phyloP scores from a whole-genome alignment of 345 rosid species.

The Citrus sp. region DNA sequence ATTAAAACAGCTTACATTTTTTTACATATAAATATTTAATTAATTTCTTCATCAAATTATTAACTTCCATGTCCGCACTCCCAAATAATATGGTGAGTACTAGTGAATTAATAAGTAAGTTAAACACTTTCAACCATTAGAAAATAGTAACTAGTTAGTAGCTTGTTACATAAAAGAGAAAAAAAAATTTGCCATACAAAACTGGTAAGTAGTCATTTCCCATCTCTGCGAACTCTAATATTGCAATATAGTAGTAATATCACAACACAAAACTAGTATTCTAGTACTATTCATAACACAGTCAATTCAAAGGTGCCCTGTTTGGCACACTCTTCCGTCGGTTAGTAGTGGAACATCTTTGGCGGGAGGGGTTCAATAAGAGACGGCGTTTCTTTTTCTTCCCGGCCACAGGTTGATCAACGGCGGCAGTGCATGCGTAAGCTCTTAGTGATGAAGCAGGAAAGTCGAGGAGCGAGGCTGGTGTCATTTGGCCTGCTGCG shows the following conservation, averaged over 20 bases:
- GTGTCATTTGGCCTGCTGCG: conserved; percentile 4
- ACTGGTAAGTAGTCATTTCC: background rate
- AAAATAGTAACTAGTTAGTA: too few species aligned
- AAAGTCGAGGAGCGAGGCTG: conserved; percentile 14
- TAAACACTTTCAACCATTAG: too few species aligned
- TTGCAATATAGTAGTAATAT: too few species aligned
- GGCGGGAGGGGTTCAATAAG: background rate
- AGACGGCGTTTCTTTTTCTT: conserved; percentile 31
- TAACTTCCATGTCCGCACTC: background rate
- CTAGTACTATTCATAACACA: background rate
- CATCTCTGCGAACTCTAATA: background rate
- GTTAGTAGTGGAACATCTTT: conserved; percentile 19
- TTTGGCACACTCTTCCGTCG: conserved; percentile 58
- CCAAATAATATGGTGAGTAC: background rate
- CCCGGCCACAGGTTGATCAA: background rate
- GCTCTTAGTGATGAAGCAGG: background rate
- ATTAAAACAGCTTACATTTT: too few species aligned
- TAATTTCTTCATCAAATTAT: too few species aligned
- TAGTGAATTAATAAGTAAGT: background rate
- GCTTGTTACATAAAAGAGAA: too few species aligned
- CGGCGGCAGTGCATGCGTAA: conserved; percentile 25
- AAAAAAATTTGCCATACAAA: background rate
- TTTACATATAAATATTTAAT: fast-evolving
- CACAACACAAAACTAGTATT: background rate
- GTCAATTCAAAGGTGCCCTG: conserved; percentile 52